Base-by-base conservation (phyloP, 148 eudicot genomes). In the Camellia lanceoleosa region DNA sequence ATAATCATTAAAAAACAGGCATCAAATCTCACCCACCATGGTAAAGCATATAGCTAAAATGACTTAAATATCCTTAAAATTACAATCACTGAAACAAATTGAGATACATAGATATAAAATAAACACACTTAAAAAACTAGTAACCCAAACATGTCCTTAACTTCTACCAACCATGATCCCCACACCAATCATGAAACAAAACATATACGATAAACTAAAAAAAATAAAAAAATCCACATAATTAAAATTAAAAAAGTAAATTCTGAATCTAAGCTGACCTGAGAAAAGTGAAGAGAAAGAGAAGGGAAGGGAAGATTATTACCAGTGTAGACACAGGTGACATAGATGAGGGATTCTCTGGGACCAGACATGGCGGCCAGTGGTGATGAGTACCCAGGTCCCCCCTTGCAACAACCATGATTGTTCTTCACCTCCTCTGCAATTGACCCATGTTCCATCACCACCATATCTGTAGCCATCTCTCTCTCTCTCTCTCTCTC, bases 371-470 rank as follows among this genome's bases (percentile, higher is more conserved):
- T 92, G 85, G 97, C 98, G 11, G 87, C 92, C 81, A 92, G 86
- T 5, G 98, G 98, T 69, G 95, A 84, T 14, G 97, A 93, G 82
- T 92, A 94, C 5, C 98, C 98, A 54, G 98, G 98, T 47, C 98
- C 98, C 65, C 85, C 88, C 15, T 82, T 86, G 78, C 89, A 88
- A 81, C 87, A 84, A 10, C 87, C 89, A 82, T 86, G 44, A 11
- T 14, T 56, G 12, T 8, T 2, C 67, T 18, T 49, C 30, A 49
- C 79, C 73, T 80, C 71, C 19, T 56, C 78, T 52, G 66, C 83
- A 11, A 82, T 38, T 59, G 60, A 73, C 13, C 78, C 91, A 79
- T 90, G 83, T 30, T 79, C 10, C 80, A 79, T 66, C 80, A 81
- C 89, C 42, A 55, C 86, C 78, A 42, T 84, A 13, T 86, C 89